These are phyloP conservation scores for Rubroboletus pulcherrimus DNA, from an alignment of 768 basidiomycete genomes.

Conservation along the genomic window DNA sequence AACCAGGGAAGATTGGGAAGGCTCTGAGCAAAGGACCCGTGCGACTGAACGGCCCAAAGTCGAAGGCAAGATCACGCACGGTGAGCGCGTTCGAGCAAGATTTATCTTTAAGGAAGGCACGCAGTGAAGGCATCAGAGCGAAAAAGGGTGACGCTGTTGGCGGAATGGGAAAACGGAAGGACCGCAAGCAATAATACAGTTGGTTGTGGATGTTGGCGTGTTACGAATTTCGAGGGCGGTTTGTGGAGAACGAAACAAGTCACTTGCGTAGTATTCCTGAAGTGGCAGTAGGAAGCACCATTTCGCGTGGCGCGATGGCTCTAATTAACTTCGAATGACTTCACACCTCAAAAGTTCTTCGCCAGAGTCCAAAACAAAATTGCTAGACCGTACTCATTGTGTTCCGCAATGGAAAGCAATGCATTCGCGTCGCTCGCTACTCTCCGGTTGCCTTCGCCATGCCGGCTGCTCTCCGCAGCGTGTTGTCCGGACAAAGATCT, in stretches of 20 bases:
- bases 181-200: conserved; percentile 32
- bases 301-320: conserved; percentile 28
- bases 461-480: conserved; percentile 56
- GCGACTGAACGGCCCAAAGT: conserved; percentile 29
- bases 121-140: conserved; percentile 59
- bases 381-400: background rate
- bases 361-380: background rate
- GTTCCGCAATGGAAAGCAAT: conserved; percentile 36
- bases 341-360: conserved; percentile 11
- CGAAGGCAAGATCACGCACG: conserved; percentile 30
- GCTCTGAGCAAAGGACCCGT: conserved; percentile 37
- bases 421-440: conserved; percentile 55
- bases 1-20: conserved; percentile 72
- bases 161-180: conserved; percentile 48
- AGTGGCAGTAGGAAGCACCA: conserved; percentile 21
- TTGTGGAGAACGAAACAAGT: background rate
- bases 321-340: conserved; percentile 21
- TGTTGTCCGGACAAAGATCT: conserved; percentile 88
- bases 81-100: conserved; percentile 58
- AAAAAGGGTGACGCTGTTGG: conserved; percentile 58
- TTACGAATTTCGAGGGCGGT: background rate
- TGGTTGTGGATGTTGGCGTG: background rate
- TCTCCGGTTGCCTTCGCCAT: conserved; percentile 52
- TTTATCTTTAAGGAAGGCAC: conserved; percentile 41
- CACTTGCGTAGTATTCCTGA: conserved; percentile 2